These are phyloP conservation scores for Solanum clarkiae DNA, from an alignment of 257 asterid genomes.

Conservation along the genomic window DNA sequence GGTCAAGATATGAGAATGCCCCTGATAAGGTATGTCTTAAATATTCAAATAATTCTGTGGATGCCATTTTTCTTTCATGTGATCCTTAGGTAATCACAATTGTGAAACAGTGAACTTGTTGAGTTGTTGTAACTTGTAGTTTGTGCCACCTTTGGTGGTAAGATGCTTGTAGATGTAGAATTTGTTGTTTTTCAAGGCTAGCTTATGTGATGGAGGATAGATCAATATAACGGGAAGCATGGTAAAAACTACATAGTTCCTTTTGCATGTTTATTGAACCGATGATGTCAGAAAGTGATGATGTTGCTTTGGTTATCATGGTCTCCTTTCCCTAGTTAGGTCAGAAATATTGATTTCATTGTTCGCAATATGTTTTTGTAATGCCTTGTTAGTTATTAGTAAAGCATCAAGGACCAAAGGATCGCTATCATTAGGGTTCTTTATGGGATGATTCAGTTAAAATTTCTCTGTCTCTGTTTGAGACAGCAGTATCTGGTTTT, in stretches of 20 bases:
- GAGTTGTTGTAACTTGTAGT: not conserved
- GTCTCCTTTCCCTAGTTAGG: not conserved
- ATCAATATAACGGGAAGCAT: not conserved
- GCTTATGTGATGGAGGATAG: not conserved
- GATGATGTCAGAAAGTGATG: not conserved
- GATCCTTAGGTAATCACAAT: not conserved
- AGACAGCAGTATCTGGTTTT: not conserved
- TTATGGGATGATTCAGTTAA: not conserved
- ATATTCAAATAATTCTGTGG: not conserved
- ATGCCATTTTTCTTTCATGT: not conserved
- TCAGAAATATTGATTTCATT: not conserved
- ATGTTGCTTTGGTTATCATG: not conserved
- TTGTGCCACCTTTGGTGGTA: not conserved
- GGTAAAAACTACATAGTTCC: not conserved
- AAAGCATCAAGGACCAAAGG: not conserved
- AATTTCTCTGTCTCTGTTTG: not conserved
- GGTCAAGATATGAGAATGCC: slow-evolving; percentile 54
- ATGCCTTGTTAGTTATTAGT: not conserved
- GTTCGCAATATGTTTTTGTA: not conserved
- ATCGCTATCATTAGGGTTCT: not conserved
- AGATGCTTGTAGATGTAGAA: not conserved
- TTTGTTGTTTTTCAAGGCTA: not conserved
- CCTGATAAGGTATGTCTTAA: slow-evolving; percentile 51
- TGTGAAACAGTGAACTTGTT: not conserved
- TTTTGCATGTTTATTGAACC: not conserved